A percentile compares a stretch with the other conserved stretches of the same genome.
Conservation (phyloP, 2,329 filamentous ascomycete genomes). For the Fusarium euwallaceae region DNA sequence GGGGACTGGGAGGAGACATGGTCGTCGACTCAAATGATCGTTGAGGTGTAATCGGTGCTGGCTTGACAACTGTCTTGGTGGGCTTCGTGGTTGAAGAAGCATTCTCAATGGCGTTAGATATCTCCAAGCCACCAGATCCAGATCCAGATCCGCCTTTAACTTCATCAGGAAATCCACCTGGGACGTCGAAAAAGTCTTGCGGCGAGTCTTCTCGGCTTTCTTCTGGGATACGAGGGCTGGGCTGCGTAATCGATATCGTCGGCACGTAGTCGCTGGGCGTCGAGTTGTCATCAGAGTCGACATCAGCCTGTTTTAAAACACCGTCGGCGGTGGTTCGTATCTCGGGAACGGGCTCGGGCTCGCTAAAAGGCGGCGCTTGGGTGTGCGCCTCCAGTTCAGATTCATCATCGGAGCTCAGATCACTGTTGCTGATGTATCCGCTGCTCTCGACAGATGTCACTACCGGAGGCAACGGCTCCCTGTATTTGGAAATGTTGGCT, state of each 20-base stretch:
- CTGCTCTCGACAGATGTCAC: slow-evolving; percentile 77
- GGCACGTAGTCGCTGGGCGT: slow-evolving; percentile 50
- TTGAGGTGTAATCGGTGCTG: slow-evolving; percentile 25
- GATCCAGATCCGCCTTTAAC: slow-evolving; percentile 36
- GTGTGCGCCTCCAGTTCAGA: slow-evolving; percentile 17
- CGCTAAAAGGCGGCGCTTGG: not conserved
- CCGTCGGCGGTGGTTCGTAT: slow-evolving; percentile 8
- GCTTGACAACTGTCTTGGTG: not conserved
- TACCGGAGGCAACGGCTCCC: slow-evolving; percentile 77
- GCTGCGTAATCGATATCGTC: slow-evolving; percentile 59
- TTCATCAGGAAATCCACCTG: slow-evolving; percentile 70
- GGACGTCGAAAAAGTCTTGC: slow-evolving; percentile 62
- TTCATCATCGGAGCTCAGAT: slow-evolving; percentile 51
- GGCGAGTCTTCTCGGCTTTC: slow-evolving; percentile 36
- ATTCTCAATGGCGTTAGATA: slow-evolving; percentile 11
- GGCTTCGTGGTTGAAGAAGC: not conserved
- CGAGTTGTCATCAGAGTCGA: slow-evolving; percentile 5
- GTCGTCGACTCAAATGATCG: slow-evolving; percentile 37
- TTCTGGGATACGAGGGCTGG: slow-evolving; percentile 55
- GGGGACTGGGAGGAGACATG: slow-evolving; percentile 29
- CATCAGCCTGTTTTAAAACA: not conserved
- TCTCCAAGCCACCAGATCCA: slow-evolving; percentile 1
- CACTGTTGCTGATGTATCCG: slow-evolving; percentile 72
- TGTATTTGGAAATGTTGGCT: slow-evolving; percentile 68
- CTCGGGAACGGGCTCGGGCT: not conserved